Conservation (phyloP, 495 filamentous ascomycete species). For the Xylaria intraflava region DNA sequence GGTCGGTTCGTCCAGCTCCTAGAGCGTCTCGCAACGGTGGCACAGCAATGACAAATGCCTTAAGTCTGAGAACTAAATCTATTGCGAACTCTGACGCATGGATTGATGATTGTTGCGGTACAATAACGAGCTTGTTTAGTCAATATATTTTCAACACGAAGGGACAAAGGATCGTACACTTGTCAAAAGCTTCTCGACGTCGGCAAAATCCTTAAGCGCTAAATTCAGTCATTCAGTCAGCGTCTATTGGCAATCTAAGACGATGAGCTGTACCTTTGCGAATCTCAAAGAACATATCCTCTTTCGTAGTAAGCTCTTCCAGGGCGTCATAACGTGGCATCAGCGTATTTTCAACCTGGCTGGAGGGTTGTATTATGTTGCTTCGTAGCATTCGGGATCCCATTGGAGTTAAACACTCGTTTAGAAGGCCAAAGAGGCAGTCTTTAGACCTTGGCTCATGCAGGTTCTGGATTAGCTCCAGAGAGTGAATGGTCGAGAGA, state of each 20-base stretch:
- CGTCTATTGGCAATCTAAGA: background rate
- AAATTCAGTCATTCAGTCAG: slow-evolving; percentile 16
- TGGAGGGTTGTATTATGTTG: slow-evolving; percentile 87
- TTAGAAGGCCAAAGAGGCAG: slow-evolving; percentile 76
- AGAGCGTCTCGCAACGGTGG: slow-evolving; percentile 63
- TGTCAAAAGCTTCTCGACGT: slow-evolving; percentile 62
- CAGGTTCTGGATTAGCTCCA: slow-evolving; percentile 88
- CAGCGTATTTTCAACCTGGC: slow-evolving; percentile 52
- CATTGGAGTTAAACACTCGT: slow-evolving; percentile 82
- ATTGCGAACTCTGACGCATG: slow-evolving; percentile 69
- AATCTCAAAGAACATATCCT: slow-evolving; percentile 79
- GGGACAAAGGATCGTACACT: slow-evolving; percentile 32
- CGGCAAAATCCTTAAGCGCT: slow-evolving; percentile 69
- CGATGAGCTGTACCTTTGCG: slow-evolving; percentile 47
- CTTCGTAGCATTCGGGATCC: slow-evolving; percentile 72
- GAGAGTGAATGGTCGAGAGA: slow-evolving; percentile 69
- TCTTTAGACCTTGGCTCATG: slow-evolving; percentile 66
- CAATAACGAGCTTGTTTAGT: slow-evolving; percentile 33
- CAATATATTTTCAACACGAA: slow-evolving; percentile 10
- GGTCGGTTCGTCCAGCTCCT: slow-evolving; percentile 52
- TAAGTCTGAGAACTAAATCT: slow-evolving; percentile 83
- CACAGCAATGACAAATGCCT: slow-evolving; percentile 66
- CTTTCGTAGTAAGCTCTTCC: slow-evolving; percentile 73
- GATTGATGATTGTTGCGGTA: slow-evolving; percentile 51
- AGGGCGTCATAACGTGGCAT: slow-evolving; percentile 71